Evolutionary conservation across 768 basidiomycete genomes (phyloP).

Genomic region (Auriscalpium orientale): DNA sequence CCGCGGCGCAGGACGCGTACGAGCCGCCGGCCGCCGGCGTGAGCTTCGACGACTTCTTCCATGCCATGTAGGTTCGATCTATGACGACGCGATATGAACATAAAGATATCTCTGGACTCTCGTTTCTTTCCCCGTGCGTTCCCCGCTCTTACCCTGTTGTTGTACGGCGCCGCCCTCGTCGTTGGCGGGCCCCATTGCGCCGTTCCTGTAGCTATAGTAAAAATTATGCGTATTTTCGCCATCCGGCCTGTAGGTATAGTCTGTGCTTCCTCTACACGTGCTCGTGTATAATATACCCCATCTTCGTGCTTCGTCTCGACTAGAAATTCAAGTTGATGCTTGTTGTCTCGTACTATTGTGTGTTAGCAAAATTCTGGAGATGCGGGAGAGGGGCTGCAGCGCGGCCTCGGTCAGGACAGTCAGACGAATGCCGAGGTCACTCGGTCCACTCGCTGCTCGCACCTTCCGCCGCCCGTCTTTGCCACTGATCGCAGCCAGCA

Average conservation of each 20-base stretch:
- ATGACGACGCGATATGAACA: not conserved
- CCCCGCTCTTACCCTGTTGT: not conserved
- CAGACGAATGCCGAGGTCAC: no score
- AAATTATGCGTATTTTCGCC: not conserved
- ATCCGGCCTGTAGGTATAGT: not conserved
- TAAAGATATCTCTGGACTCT: not conserved
- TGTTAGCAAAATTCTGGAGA: no score
- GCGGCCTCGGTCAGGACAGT: no score
- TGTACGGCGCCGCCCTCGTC: not conserved
- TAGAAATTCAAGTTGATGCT: not conserved
- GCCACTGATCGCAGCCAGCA: no score
- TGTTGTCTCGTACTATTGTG: no score
- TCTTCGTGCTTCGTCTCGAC: not conserved
- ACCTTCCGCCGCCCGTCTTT: no score
- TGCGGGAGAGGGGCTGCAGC: no score
- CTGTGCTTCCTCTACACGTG: not conserved
- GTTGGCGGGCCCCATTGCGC: not conserved
- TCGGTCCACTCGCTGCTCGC: no score
- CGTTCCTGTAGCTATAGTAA: conserved; percentile 1
- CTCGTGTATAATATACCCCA: not conserved
- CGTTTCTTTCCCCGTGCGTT: not conserved
- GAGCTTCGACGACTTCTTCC: not conserved
- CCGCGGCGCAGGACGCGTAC: not conserved
- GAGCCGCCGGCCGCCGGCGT: not conserved
- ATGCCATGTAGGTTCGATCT: not conserved